Evolutionary conservation across 2,329 filamentous ascomycete species (phyloP), one percentile per base, ranked within the genome.

Genomic region (Aspergillus ochraceoroseus): DNA sequence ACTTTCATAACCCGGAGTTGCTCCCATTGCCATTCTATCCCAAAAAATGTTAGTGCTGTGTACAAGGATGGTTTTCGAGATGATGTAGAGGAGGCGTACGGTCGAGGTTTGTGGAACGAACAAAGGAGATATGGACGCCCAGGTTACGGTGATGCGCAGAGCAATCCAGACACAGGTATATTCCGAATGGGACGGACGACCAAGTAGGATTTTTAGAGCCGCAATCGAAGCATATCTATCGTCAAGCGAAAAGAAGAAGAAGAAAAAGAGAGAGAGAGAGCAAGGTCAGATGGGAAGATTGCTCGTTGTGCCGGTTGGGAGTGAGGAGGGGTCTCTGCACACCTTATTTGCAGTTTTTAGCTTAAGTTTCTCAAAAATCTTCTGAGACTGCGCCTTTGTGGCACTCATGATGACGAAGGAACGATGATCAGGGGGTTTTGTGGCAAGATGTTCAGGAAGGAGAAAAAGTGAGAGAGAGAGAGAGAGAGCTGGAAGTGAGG

Each of bases 91-190:
- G 45, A 19, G 57, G 73, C 87, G 63, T 85, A 96, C 90, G 88
- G 67, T 98, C 92, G 66, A 98, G 85, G 67, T 95, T 95, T 48
- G 90, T 96, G 47, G 90, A 96, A 59, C 92, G 85, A 59, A 98
- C 92, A 74, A 98, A 98, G 56, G 90, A 95, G 70, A 98, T 95
- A 70, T 98, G 92, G 46, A 96, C 90, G 67, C 92, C 92, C 58
- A 98, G 82, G 68, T 96, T 96, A 57, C 92, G 84, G 69, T 98
- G 92, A 67, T 95, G 88, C 42, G 90, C 85, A 28, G 90, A 95
- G 72, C 92, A 98, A 71, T 98, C 92, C 58, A 98, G 83, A 63
- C 92, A 98, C 14, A 98, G 80, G 66, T 96, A 98, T 65, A 98
- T 96, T 61, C 87, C 92, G 51, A 98, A 88, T 7, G 90, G 89